Evolutionary conservation across 352 stramenopile species (phyloP), one percentile per base, ranked within the genome.

Genomic region (Phytophthora brassicae): DNA sequence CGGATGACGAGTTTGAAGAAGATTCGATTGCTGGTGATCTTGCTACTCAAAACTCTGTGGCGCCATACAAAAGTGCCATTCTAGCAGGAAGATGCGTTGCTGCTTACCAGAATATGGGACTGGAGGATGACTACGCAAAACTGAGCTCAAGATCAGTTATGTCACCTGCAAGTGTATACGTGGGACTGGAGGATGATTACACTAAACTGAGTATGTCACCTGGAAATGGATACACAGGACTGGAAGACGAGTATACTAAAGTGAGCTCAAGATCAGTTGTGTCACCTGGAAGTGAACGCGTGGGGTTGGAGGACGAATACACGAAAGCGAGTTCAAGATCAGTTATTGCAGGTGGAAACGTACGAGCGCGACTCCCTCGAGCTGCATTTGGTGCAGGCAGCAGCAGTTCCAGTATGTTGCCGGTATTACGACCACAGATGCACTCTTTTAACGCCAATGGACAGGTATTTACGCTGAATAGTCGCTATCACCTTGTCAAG

Each of bases 401-500:
- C 45, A 64, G 55, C 51, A 70, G 52, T 23, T 68, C 68, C 4
- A 41, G 57, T 20, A 69, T 75, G 8, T 61, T 61, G 14, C 48
- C 67, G n/a, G 38, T 69, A 6, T 20, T 68, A 49, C 68, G 66
- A 13, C 56, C 68, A 26, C 77, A 86, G 28, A 77, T 76, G 14
- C 81, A 92, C 65, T 84, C 84, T 17, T 90, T 92, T 54, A 90
- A 76, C 23, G 77, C 89, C 1, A 90, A 77, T 38, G 89, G 88
- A 12, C 86, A 93, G 43, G 72, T 88, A 9, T 96, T 96, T 55
- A 92, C 92, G 19, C 64, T 98, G 16, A 81, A 97, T 66, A 72
- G 74, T 4, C 86, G 92, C 26, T 98, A 98, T 60, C 72, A 88
- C 20, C 66, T 97, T 19, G 76, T 97, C 35, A 97, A 97, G 47